Conservation (phyloP, 441 rosid genomes). For the Codiaeum variegatum region DNA sequence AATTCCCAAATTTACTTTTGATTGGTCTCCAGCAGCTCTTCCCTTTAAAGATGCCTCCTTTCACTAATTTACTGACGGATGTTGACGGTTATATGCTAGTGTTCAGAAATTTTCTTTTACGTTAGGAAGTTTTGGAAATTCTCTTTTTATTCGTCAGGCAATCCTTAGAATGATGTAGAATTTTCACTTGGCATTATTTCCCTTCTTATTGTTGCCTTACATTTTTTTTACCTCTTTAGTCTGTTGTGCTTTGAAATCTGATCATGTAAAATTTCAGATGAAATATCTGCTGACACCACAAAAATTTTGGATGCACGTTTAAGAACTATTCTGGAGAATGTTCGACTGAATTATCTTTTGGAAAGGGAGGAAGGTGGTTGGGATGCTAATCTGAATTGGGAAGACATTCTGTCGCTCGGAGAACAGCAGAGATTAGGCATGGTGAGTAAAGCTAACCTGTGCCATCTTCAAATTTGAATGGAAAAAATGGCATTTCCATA, state of each 20-base stretch:
- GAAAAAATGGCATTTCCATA: conserved; percentile 8
- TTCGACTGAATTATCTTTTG: conserved; percentile 77
- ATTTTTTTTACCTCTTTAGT: not conserved
- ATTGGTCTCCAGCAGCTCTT: not conserved
- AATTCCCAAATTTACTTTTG: not conserved
- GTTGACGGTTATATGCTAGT: not conserved
- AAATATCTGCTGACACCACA: conserved; percentile 33
- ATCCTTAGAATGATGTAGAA: not conserved
- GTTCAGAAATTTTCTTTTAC: not conserved
- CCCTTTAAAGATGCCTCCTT: not conserved
- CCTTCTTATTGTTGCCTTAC: not conserved
- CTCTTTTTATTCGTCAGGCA: not conserved
- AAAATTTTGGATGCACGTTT: conserved; percentile 53
- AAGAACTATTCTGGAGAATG: conserved; percentile 81
- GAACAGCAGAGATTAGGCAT: conserved; percentile 98
- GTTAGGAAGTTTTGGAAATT: not conserved
- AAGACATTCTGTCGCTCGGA: conserved; percentile 91
- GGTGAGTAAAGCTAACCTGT: conserved; percentile 43
- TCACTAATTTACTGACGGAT: not conserved
- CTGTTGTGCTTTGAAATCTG: conserved; percentile 3
- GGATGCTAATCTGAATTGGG: conserved; percentile 89
- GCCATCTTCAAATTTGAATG: conserved; percentile 5
- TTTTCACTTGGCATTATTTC: not conserved
- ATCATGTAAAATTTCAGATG: conserved; percentile 40
- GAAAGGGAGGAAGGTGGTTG: conserved; percentile 89